Percentiles rank a stretch among this genome's conserved stretches.
These are phyloP conservation scores for Neoarthrinium moseri DNA, from an alignment of 2,329 filamentous ascomycete genomes.

Conservation along the genomic window DNA sequence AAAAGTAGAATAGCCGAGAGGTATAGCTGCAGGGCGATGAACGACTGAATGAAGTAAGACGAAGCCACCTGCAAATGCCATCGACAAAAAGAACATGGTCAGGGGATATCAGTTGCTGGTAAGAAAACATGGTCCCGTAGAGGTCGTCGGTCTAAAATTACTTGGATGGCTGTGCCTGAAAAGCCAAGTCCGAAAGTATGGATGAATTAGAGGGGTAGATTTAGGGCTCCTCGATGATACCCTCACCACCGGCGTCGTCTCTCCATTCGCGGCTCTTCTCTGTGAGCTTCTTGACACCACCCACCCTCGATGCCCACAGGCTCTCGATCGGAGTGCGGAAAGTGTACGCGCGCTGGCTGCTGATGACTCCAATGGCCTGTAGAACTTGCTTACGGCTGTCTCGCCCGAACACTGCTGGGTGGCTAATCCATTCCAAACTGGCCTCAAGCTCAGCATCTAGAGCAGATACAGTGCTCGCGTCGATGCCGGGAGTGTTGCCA, in stretches of 20 bases:
- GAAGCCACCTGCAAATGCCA: not conserved
- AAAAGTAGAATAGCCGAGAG: not conserved
- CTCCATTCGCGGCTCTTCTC: conserved; percentile 90
- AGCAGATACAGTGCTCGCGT: conserved; percentile 75
- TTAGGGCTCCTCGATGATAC: conserved; percentile 61
- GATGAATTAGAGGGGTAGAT: too few relatives aligned
- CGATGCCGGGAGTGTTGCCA: conserved; percentile 68
- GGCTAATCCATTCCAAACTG: conserved; percentile 94
- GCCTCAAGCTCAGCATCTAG: conserved; percentile 89
- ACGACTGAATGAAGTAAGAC: not conserved
- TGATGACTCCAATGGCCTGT: conserved; percentile 95
- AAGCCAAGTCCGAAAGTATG: too few relatives aligned
- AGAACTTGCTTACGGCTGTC: conserved; percentile 94
- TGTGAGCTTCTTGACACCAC: conserved; percentile 77
- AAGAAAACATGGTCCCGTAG: conserved; percentile 18
- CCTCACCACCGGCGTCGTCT: conserved; percentile 76
- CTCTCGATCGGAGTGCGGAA: conserved; percentile 88
- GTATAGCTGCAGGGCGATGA: not conserved
- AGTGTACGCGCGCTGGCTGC: conserved; percentile 88
- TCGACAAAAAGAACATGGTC: not conserved
- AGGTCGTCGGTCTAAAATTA: conserved; percentile 19
- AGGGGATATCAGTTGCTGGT: conserved; percentile 1
- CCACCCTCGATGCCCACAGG: conserved; percentile 82
- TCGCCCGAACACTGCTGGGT: conserved; percentile 89
- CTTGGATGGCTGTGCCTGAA: conserved; percentile 12